A percentile compares a stretch with the other conserved stretches of the same genome.
These are phyloP conservation scores for Rhizophagus clarus DNA, from an alignment of 192 early-diverging fungal species.

Conservation along the genomic window DNA sequence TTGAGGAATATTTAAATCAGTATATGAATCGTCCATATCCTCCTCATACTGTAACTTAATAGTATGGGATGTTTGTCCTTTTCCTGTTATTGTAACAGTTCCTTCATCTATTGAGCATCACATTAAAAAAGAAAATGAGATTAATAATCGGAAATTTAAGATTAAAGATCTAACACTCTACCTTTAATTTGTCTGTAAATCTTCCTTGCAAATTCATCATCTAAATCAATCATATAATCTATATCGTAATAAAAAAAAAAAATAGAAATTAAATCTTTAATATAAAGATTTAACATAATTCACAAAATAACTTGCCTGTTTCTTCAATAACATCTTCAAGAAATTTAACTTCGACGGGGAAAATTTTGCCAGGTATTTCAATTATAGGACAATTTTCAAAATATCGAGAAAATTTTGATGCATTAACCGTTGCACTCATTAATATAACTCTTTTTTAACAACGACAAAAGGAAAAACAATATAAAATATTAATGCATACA, in stretches of 20 bases:
- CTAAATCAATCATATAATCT: constrained; percentile 54
- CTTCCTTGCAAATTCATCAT: constrained; percentile 49
- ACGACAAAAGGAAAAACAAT: not conserved
- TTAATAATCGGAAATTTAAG: not conserved
- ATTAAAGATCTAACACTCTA: constrained; percentile 5
- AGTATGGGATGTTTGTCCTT: constrained; percentile 35
- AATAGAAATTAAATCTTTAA: not conserved
- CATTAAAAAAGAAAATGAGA: not conserved
- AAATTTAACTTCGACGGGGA: constrained; percentile 68
- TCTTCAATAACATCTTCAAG: constrained; percentile 72
- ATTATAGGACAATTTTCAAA: constrained; percentile 62
- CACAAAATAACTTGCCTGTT: constrained; percentile 37
- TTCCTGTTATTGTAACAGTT: constrained; percentile 40
- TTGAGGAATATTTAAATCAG: constrained; percentile 32
- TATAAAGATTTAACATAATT: not conserved
- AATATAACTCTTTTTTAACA: constrained; percentile 51
- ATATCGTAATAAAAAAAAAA: not conserved
- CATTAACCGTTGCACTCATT: constrained; percentile 79
- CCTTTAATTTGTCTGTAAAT: constrained; percentile 41
- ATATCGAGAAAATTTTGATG: constrained; percentile 61
- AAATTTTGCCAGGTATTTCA: constrained; percentile 73
- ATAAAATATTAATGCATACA: not conserved
- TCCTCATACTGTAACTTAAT: constrained; percentile 41
- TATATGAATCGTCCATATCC: constrained; percentile 28
- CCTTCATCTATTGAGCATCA: constrained; percentile 34